Conservation (phyloP, 2,329 filamentous ascomycete genomes). For the Neopestalotiopsis sp. region DNA sequence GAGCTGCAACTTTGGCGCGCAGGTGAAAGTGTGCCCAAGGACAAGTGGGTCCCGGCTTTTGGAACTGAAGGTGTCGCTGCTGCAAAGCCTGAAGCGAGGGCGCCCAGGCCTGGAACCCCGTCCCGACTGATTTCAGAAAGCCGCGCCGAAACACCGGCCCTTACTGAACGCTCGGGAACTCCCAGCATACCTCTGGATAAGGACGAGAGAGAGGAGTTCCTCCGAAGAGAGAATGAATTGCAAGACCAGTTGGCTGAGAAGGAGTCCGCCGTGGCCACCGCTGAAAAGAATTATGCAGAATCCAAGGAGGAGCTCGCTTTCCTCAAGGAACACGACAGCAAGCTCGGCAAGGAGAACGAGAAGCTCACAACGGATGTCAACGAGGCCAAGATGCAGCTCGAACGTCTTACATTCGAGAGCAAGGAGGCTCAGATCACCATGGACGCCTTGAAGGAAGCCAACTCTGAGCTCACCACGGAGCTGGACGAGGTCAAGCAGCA, state of each 20-base stretch:
- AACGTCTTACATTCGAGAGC: conserved; percentile 93
- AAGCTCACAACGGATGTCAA: conserved; percentile 84
- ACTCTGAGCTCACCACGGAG: conserved; percentile 87
- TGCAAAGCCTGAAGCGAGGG: conserved; percentile 48
- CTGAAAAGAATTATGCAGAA: conserved; percentile 81
- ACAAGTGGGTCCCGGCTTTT: conserved; percentile 79
- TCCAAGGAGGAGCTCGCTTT: conserved; percentile 84
- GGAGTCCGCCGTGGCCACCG: conserved; percentile 78
- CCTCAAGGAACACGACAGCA: conserved; percentile 84
- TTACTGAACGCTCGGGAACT: conserved; percentile 84
- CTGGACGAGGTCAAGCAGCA: conserved; percentile 96
- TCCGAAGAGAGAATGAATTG: conserved; percentile 93
- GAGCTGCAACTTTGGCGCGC: conserved; percentile 88
- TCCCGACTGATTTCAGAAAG: conserved; percentile 59
- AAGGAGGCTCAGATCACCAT: conserved; percentile 98
- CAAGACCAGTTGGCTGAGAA: conserved; percentile 96
- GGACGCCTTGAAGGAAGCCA: conserved; percentile 96
- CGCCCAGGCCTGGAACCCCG: conserved; percentile 58
- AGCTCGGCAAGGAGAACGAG: conserved; percentile 89
- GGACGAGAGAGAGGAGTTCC: conserved; percentile 95
- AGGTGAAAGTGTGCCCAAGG: conserved; percentile 87
- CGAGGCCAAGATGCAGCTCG: conserved; percentile 94
- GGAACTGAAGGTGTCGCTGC: conserved; percentile 55
- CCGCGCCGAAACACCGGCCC: conserved; percentile 64
- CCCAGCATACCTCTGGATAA: conserved; percentile 90